Base-by-base conservation (phyloP, 805 yeast genomes). In the Teunomyces aglyptinius region DNA sequence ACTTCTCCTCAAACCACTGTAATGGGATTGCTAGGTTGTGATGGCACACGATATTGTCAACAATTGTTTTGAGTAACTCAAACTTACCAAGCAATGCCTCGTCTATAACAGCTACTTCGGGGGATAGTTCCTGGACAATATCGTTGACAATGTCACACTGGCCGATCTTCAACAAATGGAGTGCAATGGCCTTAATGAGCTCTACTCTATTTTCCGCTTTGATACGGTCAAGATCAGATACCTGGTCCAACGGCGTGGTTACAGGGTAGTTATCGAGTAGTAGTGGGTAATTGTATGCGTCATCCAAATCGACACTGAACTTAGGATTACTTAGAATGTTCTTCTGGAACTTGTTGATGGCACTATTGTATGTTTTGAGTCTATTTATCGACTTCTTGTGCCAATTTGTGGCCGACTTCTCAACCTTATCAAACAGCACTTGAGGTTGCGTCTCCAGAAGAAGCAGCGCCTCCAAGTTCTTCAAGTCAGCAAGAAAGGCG, bases 251-350 rank as follows among this genome's bases (percentile, higher is more conserved):
- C 12, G 20, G 44, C 22, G 38, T 15, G 18, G 41, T 47, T 5
- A 47, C 48, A 4, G 73, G 72, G 34, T 51, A 54, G 34, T 64
- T 59, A 43, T 48, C 52, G 40, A 71, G 54, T 47, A 54, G 55
- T 45, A 72, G 56, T 0, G 74, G 73, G 46, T 64, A 72, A 1
- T 69, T 61, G 50, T 72, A 71, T 6, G 76, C 75, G 15, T 67
- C 73, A 53, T 71, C 77, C 28, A 72, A 51, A 45, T 66, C 66
- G 28, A 69, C 51, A 28, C 45, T 46, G 44, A 56, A 68, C 41
- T 56, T 57, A n/a, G 65, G 43, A 50, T 61, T 61, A 45, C 54
- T 56, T 6, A 65, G 51, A 7, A 68, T 49, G 43, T 62, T 64
- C 57, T 71, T 71, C 50, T 42, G 65, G 43, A 71, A 68, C 55